These are phyloP conservation scores for Straminergon stramineum DNA, from an alignment of 225 moss, liverwort and hornwort genomes.

Conservation along the genomic window DNA sequence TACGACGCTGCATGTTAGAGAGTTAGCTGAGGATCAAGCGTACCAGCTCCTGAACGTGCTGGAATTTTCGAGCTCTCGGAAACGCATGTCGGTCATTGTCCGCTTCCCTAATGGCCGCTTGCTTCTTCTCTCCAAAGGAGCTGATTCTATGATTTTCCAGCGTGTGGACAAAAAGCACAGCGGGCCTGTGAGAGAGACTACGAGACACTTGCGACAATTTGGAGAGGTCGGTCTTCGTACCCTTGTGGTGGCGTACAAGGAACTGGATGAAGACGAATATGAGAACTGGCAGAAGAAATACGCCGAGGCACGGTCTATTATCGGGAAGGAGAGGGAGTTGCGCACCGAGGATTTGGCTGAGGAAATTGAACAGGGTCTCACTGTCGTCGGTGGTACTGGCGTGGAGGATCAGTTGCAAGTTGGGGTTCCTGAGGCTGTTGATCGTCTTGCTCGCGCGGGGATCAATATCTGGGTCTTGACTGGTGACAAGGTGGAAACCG, in stretches of 20 bases:
- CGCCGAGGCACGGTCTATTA: slow-evolving; percentile 29
- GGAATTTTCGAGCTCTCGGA: slow-evolving; percentile 68
- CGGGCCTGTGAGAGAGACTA: slow-evolving; percentile 29
- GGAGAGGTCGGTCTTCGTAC: slow-evolving; percentile 81
- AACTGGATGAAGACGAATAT: slow-evolving; percentile 48
- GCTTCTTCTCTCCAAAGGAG: slow-evolving; percentile 64
- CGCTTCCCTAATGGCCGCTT: slow-evolving; percentile 60
- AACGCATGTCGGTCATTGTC: slow-evolving; percentile 81
- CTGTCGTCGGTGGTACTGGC: slow-evolving; percentile 73
- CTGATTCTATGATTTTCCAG: slow-evolving; percentile 57
- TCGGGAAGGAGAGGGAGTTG: slow-evolving; percentile 44
- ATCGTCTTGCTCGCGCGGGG: slow-evolving; percentile 69
- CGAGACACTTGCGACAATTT: slow-evolving; percentile 45
- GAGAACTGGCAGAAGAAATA: slow-evolving; percentile 32
- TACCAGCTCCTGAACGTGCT: slow-evolving; percentile 65
- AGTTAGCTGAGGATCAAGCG: slow-evolving; percentile 14
- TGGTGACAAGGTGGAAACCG: slow-evolving; percentile 91
- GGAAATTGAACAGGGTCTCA: slow-evolving; percentile 57
- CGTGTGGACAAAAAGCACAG: slow-evolving; percentile 28
- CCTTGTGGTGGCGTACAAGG: slow-evolving; percentile 57
- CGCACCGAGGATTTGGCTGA: slow-evolving; percentile 56
- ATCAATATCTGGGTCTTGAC: slow-evolving; percentile 93
- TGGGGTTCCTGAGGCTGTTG: slow-evolving; percentile 77
- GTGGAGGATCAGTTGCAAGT: slow-evolving; percentile 84
- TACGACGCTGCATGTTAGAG: slow-evolving; percentile 39